A percentile compares a stretch with the other conserved stretches of the same genome.
These are phyloP conservation scores for Candida sanyaensis DNA, from an alignment of 1,139 yeast genomes.

Conservation along the genomic window DNA sequence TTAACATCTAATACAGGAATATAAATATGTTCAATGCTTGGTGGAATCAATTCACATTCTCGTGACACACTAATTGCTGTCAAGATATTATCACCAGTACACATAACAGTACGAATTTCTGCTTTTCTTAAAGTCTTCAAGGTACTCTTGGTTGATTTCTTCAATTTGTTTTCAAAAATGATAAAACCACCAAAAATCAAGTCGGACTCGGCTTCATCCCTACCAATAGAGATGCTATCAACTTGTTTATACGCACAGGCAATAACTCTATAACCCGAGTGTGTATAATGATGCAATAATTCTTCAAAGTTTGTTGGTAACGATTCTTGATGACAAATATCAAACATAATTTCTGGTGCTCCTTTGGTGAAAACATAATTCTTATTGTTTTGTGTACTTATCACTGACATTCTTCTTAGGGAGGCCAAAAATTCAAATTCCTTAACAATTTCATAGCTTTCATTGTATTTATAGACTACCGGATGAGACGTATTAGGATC, in stretches of 20 bases:
- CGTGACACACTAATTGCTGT: conserved; percentile 93
- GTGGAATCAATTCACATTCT: conserved; percentile 70
- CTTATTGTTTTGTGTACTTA: conserved; percentile 47
- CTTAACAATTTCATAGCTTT: conserved; percentile 56
- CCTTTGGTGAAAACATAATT: conserved; percentile 53
- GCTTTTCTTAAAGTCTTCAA: conserved; percentile 63
- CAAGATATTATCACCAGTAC: conserved; percentile 94
- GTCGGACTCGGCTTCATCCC: conserved; percentile 69
- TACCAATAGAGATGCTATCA: conserved; percentile 14
- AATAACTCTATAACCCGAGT: conserved; percentile 90
- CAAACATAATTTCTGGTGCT: conserved; percentile 94
- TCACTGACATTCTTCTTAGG: conserved; percentile 88
- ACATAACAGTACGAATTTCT: conserved; percentile 83
- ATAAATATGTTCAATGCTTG: conserved; percentile 51
- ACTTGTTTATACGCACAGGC: conserved; percentile 79
- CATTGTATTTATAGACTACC: conserved; percentile 30
- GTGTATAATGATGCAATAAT: conserved; percentile 80
- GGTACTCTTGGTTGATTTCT: conserved; percentile 64
- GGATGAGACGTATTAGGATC: conserved; percentile 39
- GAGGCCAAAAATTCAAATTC: conserved; percentile 86
- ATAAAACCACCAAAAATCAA: conserved; percentile 84
- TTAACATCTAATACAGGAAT: conserved; percentile 62
- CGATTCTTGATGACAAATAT: conserved; percentile 68
- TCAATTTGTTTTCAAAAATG: conserved; percentile 87
- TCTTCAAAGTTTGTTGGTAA: conserved; percentile 78